A percentile compares a stretch with the other conserved stretches of the same genome.
Evolutionary conservation across 768 basidiomycete species (phyloP).

Genomic region (Cystofilobasidium ferigula): DNA sequence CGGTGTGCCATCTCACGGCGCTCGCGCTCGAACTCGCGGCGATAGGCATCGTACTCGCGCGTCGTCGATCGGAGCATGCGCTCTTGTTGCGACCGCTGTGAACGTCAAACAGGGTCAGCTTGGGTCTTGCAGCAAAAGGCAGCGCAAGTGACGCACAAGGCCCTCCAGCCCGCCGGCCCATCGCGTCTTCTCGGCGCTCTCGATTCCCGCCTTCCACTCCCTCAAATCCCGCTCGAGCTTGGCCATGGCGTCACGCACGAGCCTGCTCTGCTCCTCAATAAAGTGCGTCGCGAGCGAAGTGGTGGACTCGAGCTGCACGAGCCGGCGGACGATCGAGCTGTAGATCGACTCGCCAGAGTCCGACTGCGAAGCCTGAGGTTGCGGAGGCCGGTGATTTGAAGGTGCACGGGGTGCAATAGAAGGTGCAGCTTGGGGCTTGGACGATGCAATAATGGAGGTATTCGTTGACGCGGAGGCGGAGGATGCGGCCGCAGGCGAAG

Average conservation of each 20-base stretch:
- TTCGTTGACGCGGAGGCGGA: no score
- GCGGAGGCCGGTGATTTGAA: constrained; percentile 5
- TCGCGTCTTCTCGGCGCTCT: constrained; percentile 29
- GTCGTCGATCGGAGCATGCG: constrained; percentile 5
- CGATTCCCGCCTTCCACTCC: constrained; percentile 32
- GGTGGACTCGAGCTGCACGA: constrained; percentile 72
- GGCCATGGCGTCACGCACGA: constrained; percentile 61
- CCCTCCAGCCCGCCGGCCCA: constrained; percentile 25
- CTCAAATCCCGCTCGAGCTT: constrained; percentile 31
- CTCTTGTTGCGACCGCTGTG: constrained; percentile 15
- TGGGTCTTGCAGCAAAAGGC: no score
- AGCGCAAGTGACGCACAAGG: background rate
- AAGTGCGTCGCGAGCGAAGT: constrained; percentile 74
- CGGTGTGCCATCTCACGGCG: constrained; percentile 3
- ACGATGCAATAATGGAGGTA: no score
- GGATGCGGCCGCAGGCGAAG: no score
- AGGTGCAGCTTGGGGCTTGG: constrained; percentile 1
- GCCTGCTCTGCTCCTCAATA: constrained; percentile 74
- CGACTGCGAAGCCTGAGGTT: background rate
- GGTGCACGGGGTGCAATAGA: constrained; percentile 28
- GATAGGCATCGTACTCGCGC: constrained; percentile 1
- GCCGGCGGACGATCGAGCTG: constrained; percentile 86
- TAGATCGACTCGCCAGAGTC: constrained; percentile 76
- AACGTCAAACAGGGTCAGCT: background rate
- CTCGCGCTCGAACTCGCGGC: constrained; percentile 12